A percentile compares a stretch with the other conserved stretches of the same genome.
These are phyloP conservation scores for Volvox reticuliferus DNA, from an alignment of 139 green algal species.

Conservation along the genomic window DNA sequence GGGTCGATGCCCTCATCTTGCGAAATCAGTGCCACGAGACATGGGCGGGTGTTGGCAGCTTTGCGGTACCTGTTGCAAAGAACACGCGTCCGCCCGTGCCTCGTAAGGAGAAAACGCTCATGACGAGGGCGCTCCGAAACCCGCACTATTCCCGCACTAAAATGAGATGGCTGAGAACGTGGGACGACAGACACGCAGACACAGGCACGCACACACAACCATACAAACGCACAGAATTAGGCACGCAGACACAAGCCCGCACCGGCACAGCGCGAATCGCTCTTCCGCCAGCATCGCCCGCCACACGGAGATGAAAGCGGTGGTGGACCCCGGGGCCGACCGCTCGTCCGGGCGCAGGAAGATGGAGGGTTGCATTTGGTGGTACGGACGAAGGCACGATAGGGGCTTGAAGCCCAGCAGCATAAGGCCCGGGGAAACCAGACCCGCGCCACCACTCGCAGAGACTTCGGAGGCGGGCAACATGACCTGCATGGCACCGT, in stretches of 20 bases:
- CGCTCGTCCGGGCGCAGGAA: conserved; percentile 86
- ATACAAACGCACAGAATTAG: background rate
- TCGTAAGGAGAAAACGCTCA: no score
- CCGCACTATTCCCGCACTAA: no score
- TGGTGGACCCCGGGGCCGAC: conserved; percentile 56
- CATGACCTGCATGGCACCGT: background rate
- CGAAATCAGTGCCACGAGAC: conserved; percentile 72
- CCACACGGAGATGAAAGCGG: conserved; percentile 76
- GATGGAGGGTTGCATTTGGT: conserved; percentile 62
- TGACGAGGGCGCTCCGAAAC: no score
- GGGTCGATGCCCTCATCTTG: conserved; percentile 65
- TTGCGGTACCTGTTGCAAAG: background rate
- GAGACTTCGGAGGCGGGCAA: conserved; percentile 8
- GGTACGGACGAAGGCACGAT: conserved; percentile 59
- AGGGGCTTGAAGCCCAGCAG: conserved; percentile 83
- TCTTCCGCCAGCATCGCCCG: conserved; percentile 48
- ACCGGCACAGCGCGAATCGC: conserved; percentile 65
- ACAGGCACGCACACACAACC: background rate
- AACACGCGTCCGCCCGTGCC: no score
- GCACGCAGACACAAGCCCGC: background rate
- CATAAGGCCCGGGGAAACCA: conserved; percentile 52
- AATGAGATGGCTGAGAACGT: no score
- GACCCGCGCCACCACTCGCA: background rate
- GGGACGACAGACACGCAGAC: no score
- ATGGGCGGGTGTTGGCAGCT: background rate